A percentile compares a stretch with the other conserved stretches of the same genome.
Evolutionary conservation across 2,329 filamentous ascomycete genomes (phyloP).

Genomic region (Oidium heveae): DNA sequence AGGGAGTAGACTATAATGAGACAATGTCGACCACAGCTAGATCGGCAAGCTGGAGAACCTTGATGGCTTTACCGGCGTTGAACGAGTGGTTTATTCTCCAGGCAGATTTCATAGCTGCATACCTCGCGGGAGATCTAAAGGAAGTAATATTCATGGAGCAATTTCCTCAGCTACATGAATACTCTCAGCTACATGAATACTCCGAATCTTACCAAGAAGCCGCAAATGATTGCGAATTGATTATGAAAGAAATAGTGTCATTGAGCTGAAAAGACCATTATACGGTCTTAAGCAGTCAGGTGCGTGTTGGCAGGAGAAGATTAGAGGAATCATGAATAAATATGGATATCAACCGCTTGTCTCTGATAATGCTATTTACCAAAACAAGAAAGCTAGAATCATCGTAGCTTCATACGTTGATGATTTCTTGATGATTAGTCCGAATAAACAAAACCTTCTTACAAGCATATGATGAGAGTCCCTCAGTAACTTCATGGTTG

Average conservation of each 20-base stretch:
- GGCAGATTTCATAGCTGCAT: no score
- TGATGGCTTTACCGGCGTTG: neutral
- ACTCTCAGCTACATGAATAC: neutral
- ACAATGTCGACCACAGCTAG: neutral
- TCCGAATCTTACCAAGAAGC: neutral
- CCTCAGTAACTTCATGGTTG: neutral
- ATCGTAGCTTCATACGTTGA: no score
- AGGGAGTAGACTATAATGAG: neutral
- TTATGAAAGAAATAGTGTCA: neutral
- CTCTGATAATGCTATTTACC: neutral
- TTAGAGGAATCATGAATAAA: neutral
- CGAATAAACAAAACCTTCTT: neutral
- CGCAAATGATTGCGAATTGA: no score
- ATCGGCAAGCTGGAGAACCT: neutral
- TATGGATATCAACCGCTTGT: neutral
- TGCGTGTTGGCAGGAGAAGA: neutral
- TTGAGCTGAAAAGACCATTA: neutral
- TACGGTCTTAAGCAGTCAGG: neutral
- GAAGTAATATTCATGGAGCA: neutral
- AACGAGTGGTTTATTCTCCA: neutral
- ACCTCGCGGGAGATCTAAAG: no score
- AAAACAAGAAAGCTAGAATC: neutral
- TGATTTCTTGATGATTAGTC: neutral
- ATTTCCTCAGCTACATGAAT: neutral
- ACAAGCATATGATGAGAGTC: neutral